Evolutionary conservation across 495 filamentous ascomycete species (phyloP).

Genomic region (Staphylotrichum tortipilum): DNA sequence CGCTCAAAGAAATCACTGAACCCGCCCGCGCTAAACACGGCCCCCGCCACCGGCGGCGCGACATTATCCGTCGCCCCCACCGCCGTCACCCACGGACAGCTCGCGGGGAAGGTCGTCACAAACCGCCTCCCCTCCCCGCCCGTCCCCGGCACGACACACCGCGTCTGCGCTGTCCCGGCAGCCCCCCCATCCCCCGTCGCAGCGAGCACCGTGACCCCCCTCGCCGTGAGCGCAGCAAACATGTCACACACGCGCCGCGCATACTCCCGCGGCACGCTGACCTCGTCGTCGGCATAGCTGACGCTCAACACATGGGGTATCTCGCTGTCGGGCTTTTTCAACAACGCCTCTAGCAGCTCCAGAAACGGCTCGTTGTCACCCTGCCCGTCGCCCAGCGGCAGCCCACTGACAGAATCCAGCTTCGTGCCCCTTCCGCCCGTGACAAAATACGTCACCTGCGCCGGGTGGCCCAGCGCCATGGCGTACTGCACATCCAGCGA

Average conservation of each 20-base stretch:
- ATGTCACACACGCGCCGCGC: conserved; percentile 58
- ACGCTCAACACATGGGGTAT: conserved; percentile 68
- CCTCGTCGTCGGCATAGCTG: conserved; percentile 63
- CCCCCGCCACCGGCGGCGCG: conserved; percentile 47
- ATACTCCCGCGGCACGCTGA: conserved; percentile 56
- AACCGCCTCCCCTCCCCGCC: conserved; percentile 54
- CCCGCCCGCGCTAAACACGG: conserved; percentile 55
- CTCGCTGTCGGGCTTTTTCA: conserved; percentile 49
- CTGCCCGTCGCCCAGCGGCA: conserved; percentile 27
- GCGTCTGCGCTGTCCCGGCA: conserved; percentile 38
- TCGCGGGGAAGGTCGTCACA: conserved; percentile 60
- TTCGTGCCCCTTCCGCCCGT: conserved; percentile 56
- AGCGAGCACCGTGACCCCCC: conserved; percentile 64
- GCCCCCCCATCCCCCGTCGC: conserved; percentile 66
- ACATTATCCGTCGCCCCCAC: conserved; percentile 62
- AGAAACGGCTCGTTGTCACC: conserved; percentile 76
- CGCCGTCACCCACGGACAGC: conserved; percentile 73
- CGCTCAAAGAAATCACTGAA: conserved; percentile 62
- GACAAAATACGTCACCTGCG: conserved; percentile 53
- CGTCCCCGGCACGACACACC: conserved; percentile 59
- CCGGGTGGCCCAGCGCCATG: conserved; percentile 49
- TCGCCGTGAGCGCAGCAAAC: conserved; percentile 62
- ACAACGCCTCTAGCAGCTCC: conserved; percentile 64
- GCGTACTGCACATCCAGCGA: conserved; percentile 68
- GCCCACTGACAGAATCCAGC: conserved; percentile 41